Evolutionary conservation across 1,284 basidiomycete species (phyloP), one percentile per base, ranked within the genome.

Genomic region (Singerocomus inundabilis): DNA sequence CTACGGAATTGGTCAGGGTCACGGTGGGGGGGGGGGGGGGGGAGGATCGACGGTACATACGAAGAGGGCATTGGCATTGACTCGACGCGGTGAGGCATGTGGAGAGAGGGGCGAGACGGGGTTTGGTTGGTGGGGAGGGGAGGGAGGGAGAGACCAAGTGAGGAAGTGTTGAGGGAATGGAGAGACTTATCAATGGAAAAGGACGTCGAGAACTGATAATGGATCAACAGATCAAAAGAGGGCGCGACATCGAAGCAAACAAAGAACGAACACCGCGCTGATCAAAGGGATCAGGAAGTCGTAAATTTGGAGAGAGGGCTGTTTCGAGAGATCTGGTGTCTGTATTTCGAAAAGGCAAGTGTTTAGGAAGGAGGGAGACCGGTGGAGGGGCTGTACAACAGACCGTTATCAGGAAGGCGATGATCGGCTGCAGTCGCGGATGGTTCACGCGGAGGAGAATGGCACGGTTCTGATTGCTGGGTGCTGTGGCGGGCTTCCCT

Each of bases 191-290:
- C 58, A 59, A 67, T 57, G 54, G 59, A 44, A 47, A 65, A 54
- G 59, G 64, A 54, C 50, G 64, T 66, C 62, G 64, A 60, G 58
- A 62, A 62, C 66, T 66, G 67, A 68, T 68, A 66, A 68, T 56
- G 56, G 61, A 69, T 69, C 67, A 69, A 68, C 55, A 66, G 57
- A 69, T 69, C 67, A 65, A 64, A 66, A 58, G 63, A 64, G 55
- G 61, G 62, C 57, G 57, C 46, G 62, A 62, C 63, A 69, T 61
- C 50, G 61, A 65, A 69, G 63, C 54, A 68, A 68, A 68, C 63
- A 66, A 69, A 69, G 64, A 67, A 69, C 68, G 59, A 63, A 69
- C 65, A 60, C 55, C 56, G 62, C 61, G 64, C 64, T 66, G 67
- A 66, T 66, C 64, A 59, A 57, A 62, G 60, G 63, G 67, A 66